Percentiles rank a stretch among this genome's conserved stretches.
These are phyloP conservation scores for Smittium culicis DNA, from an alignment of 371 early-diverging fungal genomes.

Conservation along the genomic window DNA sequence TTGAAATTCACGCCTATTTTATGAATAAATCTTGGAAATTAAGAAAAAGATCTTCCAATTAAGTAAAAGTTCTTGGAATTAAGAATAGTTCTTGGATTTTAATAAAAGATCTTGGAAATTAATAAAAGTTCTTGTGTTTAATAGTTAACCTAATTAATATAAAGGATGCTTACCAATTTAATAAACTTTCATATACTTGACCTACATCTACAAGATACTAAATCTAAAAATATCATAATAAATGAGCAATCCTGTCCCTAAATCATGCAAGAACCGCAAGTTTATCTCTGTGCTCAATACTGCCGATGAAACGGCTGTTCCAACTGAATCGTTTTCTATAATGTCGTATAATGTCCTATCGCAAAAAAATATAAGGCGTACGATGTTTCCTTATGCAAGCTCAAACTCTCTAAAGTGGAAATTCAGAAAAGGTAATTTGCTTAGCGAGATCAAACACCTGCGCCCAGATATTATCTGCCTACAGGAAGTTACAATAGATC, in stretches of 20 bases:
- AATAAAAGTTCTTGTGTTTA: no score
- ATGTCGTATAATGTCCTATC: conserved; percentile 8
- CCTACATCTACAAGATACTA: neutral
- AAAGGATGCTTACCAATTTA: neutral
- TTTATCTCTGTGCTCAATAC: neutral
- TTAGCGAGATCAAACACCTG: conserved; percentile 21
- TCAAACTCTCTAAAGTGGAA: conserved; percentile 25
- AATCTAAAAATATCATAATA: neutral
- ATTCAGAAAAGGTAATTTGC: conserved; percentile 15
- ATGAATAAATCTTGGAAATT: no score
- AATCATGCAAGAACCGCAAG: neutral
- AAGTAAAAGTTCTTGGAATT: no score
- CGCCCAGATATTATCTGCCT: conserved; percentile 36
- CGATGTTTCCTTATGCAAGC: conserved; percentile 35
- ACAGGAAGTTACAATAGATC: conserved; percentile 35
- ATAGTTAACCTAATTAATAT: neutral
- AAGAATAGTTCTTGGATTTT: no score
- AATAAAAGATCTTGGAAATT: no score
- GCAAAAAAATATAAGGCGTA: conserved; percentile 29
- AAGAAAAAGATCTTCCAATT: no score
- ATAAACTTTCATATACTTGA: neutral
- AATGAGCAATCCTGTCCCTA: neutral
- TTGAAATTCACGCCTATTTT: no score
- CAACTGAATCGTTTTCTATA: neutral
- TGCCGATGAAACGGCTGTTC: neutral